phyloP scores from a whole-genome alignment of 2,329 filamentous ascomycete species.

The Arachnomyces sp. region DNA sequence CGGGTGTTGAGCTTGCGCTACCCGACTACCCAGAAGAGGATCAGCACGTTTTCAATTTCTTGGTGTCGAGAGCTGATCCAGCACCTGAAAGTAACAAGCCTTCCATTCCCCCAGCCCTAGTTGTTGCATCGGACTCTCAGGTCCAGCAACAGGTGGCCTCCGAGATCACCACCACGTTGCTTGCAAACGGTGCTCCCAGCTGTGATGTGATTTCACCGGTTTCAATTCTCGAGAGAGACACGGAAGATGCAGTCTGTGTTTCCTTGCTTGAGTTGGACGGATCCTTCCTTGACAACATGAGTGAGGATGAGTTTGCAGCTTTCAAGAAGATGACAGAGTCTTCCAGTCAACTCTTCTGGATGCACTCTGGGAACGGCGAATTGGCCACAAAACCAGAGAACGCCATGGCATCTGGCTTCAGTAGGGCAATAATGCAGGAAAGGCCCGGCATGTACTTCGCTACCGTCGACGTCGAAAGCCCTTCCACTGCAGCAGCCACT shows the following conservation, averaged over 20 bases:
- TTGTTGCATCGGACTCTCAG: too few species aligned
- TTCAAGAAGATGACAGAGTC: conserved; percentile 10
- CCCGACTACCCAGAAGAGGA: conserved; percentile 10
- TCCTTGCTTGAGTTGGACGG: conserved; percentile 15
- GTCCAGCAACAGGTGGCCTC: too few species aligned
- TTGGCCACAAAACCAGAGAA: conserved; percentile 20
- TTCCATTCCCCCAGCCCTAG: too few species aligned
- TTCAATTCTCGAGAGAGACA: too few species aligned
- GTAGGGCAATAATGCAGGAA: conserved; percentile 27
- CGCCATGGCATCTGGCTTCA: conserved; percentile 24
- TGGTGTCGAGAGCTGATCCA: conserved; percentile 7
- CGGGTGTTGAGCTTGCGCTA: conserved; percentile 10
- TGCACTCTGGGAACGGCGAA: conserved; percentile 19
- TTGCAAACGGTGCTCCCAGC: too few species aligned
- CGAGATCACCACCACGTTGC: too few species aligned
- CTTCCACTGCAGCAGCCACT: conserved; percentile 16
- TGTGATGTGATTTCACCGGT: too few species aligned
- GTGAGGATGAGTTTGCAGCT: conserved; percentile 18
- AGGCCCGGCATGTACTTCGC: conserved; percentile 6
- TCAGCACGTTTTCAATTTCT: conserved; percentile 13
- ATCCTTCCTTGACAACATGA: conserved; percentile 15
- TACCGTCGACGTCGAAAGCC: conserved; percentile 19
- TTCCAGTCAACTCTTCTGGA: conserved; percentile 22
- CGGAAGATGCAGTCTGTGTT: conserved; percentile 14
- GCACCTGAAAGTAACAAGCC: too few species aligned